Percentiles rank a stretch among this genome's conserved stretches.
These are phyloP conservation scores for Sanghuangporus sanghuang DNA, from an alignment of 1,284 basidiomycete genomes.

Conservation along the genomic window DNA sequence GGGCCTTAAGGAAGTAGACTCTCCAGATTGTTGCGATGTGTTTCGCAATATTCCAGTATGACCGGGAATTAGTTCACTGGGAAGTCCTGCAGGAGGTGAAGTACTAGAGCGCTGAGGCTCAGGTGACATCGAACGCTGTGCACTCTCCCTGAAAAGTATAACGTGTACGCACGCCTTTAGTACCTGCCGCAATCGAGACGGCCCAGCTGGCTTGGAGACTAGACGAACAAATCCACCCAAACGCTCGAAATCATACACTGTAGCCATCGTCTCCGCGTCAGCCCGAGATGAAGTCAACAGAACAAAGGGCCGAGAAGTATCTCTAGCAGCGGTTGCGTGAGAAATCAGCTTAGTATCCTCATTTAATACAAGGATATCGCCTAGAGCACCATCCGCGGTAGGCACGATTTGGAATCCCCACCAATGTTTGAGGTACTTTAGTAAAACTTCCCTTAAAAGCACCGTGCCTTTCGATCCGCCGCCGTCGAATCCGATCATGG, in stretches of 20 bases:
- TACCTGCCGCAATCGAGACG: constrained; percentile 64
- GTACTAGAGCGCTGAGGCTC: constrained; percentile 3
- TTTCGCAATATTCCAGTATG: neutral
- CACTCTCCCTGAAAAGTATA: constrained; percentile 41
- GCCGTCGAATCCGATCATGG: constrained; percentile 71
- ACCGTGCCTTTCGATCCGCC: constrained; percentile 61
- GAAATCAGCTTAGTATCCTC: constrained; percentile 65
- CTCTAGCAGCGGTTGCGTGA: constrained; percentile 50
- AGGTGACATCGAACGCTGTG: constrained; percentile 6
- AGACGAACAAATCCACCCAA: constrained; percentile 86
- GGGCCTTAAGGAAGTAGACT: constrained; percentile 13
- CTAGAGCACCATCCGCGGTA: constrained; percentile 37
- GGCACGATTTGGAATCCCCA: constrained; percentile 68
- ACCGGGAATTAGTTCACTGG: neutral
- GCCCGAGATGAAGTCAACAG: constrained; percentile 70
- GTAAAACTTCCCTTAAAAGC: constrained; percentile 60
- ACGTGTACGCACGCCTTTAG: constrained; percentile 72
- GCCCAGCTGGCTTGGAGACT: constrained; percentile 87
- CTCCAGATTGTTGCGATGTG: constrained; percentile 8
- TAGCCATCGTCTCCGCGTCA: constrained; percentile 55
- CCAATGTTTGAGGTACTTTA: constrained; percentile 66
- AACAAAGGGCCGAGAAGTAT: constrained; percentile 64
- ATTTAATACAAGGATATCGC: constrained; percentile 81
- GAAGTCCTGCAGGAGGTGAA: neutral
- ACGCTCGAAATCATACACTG: constrained; percentile 65